Base-by-base conservation (phyloP, 306 rosid genomes). In the Trifolium fragiferum region DNA sequence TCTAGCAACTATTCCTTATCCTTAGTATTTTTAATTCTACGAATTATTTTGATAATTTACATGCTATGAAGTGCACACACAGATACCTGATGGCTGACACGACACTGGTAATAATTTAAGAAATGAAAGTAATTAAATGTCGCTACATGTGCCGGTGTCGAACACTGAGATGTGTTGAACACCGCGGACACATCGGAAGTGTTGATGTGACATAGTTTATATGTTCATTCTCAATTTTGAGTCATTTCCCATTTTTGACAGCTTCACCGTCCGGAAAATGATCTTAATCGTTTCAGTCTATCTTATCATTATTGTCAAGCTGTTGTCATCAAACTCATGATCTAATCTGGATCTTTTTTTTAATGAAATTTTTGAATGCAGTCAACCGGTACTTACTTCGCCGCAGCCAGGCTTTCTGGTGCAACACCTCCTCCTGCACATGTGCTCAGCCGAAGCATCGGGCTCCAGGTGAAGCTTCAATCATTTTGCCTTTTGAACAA, bases 371-470 rank as follows among this genome's bases (percentile, higher is more conserved):
- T 80, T 54, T 41, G 47, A 23, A 40, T 79, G 87, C 97, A 95
- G 99, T 83, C 99, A 58, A 95, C 98, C 57, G 99, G 92, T 65
- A 69, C 93, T 35, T 85, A 78, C 76, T 89, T 82, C 32, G 99
- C 98, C 7, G 98, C 99, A 3, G 90, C 99, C 2, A 87, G 99
- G 81, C 96, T 95, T 76, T 87, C 98, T n/a, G 99, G 99, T 50
- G 98, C 99, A 19, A 95, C 99, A 2, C 88, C 98, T 5, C 99
- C 99, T 23, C 99, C 99, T 25, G 84, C 90, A 59, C 87, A 78
- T 68, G 90, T 95, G 63, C 75, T 92, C 47, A 92, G 86, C 84
- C 87, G 96, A 63, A 90, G 98, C 84, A 83, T 92, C 2, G 99
- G 99, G 57, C 55, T 92, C 38, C 99, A 95, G 93, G 99, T 92